A percentile compares a stretch with the other conserved stretches of the same genome.
phyloP scores from a whole-genome alignment of 768 basidiomycete species.

The Sarcodon aspratus region DNA sequence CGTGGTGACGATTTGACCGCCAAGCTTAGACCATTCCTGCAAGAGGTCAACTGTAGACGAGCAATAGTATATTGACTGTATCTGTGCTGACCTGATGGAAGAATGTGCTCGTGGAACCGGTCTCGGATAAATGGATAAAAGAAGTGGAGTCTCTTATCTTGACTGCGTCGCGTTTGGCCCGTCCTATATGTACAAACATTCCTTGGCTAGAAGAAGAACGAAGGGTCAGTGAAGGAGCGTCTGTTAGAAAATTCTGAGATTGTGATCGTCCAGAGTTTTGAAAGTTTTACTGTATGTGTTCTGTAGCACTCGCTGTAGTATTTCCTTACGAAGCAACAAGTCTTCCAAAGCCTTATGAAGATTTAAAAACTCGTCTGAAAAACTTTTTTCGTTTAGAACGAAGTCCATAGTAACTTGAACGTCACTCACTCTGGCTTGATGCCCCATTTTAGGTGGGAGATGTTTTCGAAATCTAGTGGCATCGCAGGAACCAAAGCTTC shows the following conservation, averaged over 20 bases:
- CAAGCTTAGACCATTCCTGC: slow-evolving; percentile 69
- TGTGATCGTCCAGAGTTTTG: background rate
- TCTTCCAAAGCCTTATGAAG: slow-evolving; percentile 38
- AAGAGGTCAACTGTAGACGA: background rate
- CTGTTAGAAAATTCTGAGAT: slow-evolving; percentile 21
- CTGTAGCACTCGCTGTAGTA: slow-evolving; percentile 46
- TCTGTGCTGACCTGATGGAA: slow-evolving; percentile 42
- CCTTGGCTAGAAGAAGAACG: slow-evolving; percentile 59
- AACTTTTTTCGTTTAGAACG: slow-evolving; percentile 25
- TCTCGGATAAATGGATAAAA: slow-evolving; percentile 54
- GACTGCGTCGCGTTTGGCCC: slow-evolving; percentile 47
- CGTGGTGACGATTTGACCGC: slow-evolving; percentile 51
- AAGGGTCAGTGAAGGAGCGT: slow-evolving; percentile 61
- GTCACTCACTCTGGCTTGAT: slow-evolving; percentile 57
- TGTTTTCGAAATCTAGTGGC: slow-evolving; percentile 17
- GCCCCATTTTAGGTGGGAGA: slow-evolving; percentile 27
- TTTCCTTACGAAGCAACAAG: slow-evolving; percentile 33
- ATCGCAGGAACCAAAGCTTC: background rate
- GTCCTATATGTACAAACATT: slow-evolving; percentile 63
- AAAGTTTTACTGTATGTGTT: slow-evolving; percentile 36
- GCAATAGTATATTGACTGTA: background rate
- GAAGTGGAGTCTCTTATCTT: slow-evolving; percentile 32
- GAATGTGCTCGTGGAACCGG: slow-evolving; percentile 53
- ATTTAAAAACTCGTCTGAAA: slow-evolving; percentile 37
- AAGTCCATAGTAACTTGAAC: background rate